Evolutionary conservation across 1,284 basidiomycete genomes (phyloP).

Genomic region (Malassezia equina): DNA sequence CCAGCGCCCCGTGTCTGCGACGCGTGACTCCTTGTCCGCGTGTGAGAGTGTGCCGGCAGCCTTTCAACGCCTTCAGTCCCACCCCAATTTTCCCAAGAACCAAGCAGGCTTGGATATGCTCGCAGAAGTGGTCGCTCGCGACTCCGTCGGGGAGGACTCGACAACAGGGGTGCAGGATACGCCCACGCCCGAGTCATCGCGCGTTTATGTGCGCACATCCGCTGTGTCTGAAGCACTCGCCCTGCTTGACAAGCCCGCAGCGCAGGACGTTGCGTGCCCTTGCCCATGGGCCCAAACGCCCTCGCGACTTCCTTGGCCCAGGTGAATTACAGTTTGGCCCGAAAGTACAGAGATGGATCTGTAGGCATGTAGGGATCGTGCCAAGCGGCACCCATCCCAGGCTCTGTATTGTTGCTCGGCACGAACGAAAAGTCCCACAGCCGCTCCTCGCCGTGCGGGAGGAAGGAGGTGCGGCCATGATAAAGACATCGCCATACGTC

Average conservation of each 20-base stretch:
- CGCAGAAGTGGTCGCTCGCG: slow-evolving; percentile 37
- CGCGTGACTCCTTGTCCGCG: background rate
- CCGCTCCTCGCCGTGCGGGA: slow-evolving; percentile 55
- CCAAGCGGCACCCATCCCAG: slow-evolving; percentile 34
- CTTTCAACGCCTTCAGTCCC: slow-evolving; percentile 37
- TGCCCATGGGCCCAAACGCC: slow-evolving; percentile 8
- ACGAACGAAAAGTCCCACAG: slow-evolving; percentile 58
- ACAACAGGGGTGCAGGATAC: background rate
- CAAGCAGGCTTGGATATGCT: slow-evolving; percentile 39
- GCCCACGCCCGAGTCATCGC: background rate
- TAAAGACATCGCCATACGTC: slow-evolving; percentile 24
- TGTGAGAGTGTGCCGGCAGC: slow-evolving; percentile 34
- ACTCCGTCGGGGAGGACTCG: background rate
- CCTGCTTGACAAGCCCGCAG: slow-evolving; percentile 8
- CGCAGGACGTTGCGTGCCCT: background rate
- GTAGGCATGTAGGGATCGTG: slow-evolving; percentile 18
- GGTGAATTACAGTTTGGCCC: slow-evolving; percentile 1
- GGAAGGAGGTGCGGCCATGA: slow-evolving; percentile 32
- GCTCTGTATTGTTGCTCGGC: slow-evolving; percentile 30
- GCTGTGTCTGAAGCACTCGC: slow-evolving; percentile 12
- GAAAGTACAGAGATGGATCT: background rate
- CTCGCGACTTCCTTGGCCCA: slow-evolving; percentile 15
- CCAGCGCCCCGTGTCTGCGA: slow-evolving; percentile 1
- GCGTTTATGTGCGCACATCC: slow-evolving; percentile 5
- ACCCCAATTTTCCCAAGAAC: slow-evolving; percentile 36